Percentiles rank a stretch among this genome's conserved stretches.
These are phyloP conservation scores for Phaeotremella skinneri DNA, from an alignment of 768 basidiomycete genomes.

Conservation along the genomic window DNA sequence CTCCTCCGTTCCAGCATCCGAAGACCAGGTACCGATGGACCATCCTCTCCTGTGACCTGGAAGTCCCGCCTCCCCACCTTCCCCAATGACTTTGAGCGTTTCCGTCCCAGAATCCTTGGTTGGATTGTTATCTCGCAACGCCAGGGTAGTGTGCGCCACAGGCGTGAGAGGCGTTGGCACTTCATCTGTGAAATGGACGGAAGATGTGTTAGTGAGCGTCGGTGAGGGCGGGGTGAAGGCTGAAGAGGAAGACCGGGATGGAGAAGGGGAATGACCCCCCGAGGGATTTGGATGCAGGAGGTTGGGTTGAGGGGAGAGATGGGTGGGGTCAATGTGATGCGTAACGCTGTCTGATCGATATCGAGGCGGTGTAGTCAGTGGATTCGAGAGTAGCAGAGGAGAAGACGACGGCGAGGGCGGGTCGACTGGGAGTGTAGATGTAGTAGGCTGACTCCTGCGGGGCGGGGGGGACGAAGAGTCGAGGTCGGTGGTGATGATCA, in stretches of 20 bases:
- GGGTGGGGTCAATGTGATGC: constrained; percentile 12
- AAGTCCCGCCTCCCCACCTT: constrained; percentile 6
- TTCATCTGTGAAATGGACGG: constrained; percentile 43
- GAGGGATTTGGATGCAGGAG: constrained; percentile 13
- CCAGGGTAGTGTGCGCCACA: constrained; percentile 27
- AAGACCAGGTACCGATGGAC: constrained; percentile 36
- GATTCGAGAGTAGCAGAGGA: background rate
- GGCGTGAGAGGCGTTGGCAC: constrained; percentile 27
- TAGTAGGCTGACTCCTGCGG: no score
- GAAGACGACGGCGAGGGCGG: constrained; percentile 3
- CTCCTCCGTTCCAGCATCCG: constrained; percentile 26
- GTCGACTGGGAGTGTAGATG: constrained; percentile 2
- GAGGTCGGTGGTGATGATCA: constrained; percentile 47
- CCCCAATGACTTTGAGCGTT: constrained; percentile 33
- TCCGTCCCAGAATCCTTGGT: constrained; percentile 37
- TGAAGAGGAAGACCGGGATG: constrained; percentile 31
- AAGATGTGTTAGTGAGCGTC: constrained; percentile 35
- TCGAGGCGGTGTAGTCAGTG: constrained; percentile 12
- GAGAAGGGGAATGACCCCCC: constrained; percentile 10
- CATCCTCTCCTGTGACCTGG: constrained; percentile 27
- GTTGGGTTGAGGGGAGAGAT: constrained; percentile 25
- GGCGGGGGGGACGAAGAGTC: constrained; percentile 13
- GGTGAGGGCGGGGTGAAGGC: constrained; percentile 39
- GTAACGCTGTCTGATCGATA: constrained; percentile 1
- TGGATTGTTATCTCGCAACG: constrained; percentile 47